Evolutionary conservation across 2,329 filamentous ascomycete genomes (phyloP), one percentile per base, ranked within the genome.

Genomic region (Macrophomina pseudophaseolina): DNA sequence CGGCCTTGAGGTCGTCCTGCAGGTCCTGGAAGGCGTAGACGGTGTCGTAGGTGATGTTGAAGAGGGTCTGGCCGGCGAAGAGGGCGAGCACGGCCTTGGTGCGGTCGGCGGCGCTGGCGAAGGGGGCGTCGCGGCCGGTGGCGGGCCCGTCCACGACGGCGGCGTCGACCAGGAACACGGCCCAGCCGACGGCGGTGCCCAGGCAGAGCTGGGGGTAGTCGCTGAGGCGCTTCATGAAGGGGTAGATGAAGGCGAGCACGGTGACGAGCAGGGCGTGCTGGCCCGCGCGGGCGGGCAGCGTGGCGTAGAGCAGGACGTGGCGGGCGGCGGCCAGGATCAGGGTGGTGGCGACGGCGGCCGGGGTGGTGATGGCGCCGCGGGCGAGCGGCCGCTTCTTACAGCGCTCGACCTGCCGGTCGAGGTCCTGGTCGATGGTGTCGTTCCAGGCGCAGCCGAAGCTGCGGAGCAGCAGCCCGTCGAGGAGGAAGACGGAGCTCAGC

Each of bases 401-500:
- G 14, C 64, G 38, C 35, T 32, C 51, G 3, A 64, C 84, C 68
- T 82, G 77, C 3, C 83, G 81, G 70, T 88, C 86, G 62, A 86
- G 76, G 52, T 85, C 82, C 56, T 82, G 80, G 70, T 88, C 86
- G 74, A 84, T 80, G 40, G 82, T 80, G 70, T 87, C 85, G 71
- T 88, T 87, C 76, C 86, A 86, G 0, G 84, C 80, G 71, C 85
- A 87, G 32, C 64, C 69, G 6, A 68, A 64, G 35, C 56, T 59
- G 44, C 44, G 48, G 23, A 64, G 44, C 30, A 64, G 35, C 8
- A 64, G 18, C 12, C 44, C 42, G 35, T 52, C 59, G 18, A 42
- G 33, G 28, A 64, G 59, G 32, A 35, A 64, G 23, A 51, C 33
- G 44, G 54, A 23, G n/a, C 30, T 44, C 18, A 59, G 38, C n/a